Conservation (phyloP, 495 filamentous ascomycete species). For the Friedmanniomyces endolithicus region DNA sequence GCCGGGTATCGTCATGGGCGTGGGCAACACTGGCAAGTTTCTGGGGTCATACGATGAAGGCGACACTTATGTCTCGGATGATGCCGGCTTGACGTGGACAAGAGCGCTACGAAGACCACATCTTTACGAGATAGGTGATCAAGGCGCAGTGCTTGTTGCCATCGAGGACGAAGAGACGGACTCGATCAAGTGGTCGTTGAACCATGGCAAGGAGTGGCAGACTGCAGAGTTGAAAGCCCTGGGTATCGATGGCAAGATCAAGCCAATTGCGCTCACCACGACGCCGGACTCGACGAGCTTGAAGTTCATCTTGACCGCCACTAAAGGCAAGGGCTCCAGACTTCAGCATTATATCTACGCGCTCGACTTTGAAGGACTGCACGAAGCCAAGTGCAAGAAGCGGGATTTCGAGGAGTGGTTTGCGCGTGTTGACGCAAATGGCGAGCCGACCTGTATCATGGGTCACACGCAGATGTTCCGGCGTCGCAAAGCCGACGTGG, state of each 20-base stretch:
- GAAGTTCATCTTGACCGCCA: conserved; percentile 66
- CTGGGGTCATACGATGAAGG: conserved; percentile 55
- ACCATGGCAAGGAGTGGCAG: conserved; percentile 77
- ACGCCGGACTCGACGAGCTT: conserved; percentile 80
- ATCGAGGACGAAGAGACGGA: conserved; percentile 55
- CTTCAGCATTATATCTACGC: conserved; percentile 47
- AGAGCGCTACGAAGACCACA: conserved; percentile 65
- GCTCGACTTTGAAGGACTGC: conserved; percentile 70
- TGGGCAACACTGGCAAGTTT: conserved; percentile 71
- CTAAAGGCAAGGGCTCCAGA: conserved; percentile 34
- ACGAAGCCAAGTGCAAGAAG: conserved; percentile 67
- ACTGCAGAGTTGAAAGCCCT: conserved; percentile 45
- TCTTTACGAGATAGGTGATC: conserved; percentile 88
- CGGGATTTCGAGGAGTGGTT: conserved; percentile 79
- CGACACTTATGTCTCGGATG: conserved; percentile 75
- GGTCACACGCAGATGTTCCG: conserved; percentile 76
- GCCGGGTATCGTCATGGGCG: conserved; percentile 81
- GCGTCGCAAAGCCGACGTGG: conserved; percentile 67
- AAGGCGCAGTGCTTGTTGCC: conserved; percentile 77
- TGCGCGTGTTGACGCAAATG: conserved; percentile 67
- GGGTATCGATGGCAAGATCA: conserved; percentile 32
- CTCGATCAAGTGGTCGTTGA: conserved; percentile 64
- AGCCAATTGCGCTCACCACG: conserved; percentile 62
- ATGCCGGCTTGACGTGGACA: conserved; percentile 78
- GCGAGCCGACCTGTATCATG: conserved; percentile 81